phyloP scores from a whole-genome alignment of 2,329 filamentous ascomycete species.

The Trichoderma lentiforme region DNA sequence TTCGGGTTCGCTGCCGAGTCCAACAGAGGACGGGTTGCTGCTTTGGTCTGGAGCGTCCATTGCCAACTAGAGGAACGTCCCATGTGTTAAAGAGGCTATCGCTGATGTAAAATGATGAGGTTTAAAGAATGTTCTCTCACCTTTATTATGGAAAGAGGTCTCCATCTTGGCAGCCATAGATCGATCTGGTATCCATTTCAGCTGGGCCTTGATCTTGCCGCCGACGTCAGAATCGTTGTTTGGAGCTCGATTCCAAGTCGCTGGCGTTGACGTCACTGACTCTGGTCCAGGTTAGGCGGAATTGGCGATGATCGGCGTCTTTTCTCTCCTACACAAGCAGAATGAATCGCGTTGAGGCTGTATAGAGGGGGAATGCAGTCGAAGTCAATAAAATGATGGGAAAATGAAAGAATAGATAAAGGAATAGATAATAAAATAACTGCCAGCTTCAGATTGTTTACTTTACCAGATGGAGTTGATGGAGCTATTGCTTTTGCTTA shows the following conservation, averaged over 20 bases:
- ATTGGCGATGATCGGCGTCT: neutral
- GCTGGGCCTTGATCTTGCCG: neutral
- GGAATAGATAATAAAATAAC: neutral
- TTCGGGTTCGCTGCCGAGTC: conserved; percentile 29
- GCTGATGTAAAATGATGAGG: neutral
- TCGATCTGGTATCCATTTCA: neutral
- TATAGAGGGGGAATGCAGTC: neutral
- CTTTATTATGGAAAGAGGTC: neutral
- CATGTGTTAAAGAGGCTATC: neutral
- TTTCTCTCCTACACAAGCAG: neutral
- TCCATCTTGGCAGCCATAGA: neutral
- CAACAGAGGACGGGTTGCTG: conserved; percentile 18
- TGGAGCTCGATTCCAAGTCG: neutral
- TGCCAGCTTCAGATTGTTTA: neutral
- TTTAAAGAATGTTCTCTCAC: neutral
- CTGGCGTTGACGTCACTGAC: neutral
- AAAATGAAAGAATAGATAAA: neutral
- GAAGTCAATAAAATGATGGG: neutral
- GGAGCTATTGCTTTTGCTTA: neutral
- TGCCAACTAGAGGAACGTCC: neutral
- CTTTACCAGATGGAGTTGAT: neutral
- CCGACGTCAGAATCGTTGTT: conserved; percentile 13
- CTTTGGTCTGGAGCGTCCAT: conserved; percentile 4
- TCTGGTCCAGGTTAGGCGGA: neutral
- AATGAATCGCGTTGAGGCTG: neutral